A percentile compares a stretch with the other conserved stretches of the same genome.
phyloP scores from a whole-genome alignment of 345 rosid species.

The Aquilaria yunnanensis region DNA sequence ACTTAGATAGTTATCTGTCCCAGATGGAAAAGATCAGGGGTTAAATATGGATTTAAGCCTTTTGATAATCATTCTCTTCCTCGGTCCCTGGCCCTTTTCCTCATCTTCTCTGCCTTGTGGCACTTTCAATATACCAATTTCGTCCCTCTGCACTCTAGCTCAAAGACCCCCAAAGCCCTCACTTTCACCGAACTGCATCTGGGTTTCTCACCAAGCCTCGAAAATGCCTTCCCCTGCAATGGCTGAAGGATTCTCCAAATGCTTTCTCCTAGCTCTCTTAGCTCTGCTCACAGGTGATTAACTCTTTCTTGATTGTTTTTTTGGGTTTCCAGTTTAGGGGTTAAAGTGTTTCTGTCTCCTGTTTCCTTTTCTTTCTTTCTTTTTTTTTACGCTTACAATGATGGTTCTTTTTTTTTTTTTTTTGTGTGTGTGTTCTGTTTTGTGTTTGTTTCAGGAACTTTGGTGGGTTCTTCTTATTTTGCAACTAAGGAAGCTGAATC shows the following conservation, averaged over 20 bases:
- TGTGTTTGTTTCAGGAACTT: conserved; percentile 21
- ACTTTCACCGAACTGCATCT: conserved; percentile 5
- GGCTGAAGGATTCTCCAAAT: conserved; percentile 32
- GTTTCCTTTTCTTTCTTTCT: background rate
- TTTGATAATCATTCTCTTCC: conserved; percentile 19
- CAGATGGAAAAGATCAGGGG: too few species aligned
- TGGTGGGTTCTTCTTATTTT: conserved; percentile 26
- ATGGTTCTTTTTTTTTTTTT: background rate
- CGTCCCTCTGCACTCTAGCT: conserved; percentile 18
- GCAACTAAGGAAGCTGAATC: conserved; percentile 14
- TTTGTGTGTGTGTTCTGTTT: background rate
- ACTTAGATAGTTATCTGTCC: too few species aligned
- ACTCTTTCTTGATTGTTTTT: background rate
- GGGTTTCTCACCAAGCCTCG: conserved; percentile 23
- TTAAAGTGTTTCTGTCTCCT: background rate
- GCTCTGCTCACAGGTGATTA: conserved; percentile 34
- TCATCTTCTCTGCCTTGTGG: conserved; percentile 12
- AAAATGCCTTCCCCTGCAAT: conserved; percentile 22
- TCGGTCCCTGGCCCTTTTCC: conserved; percentile 22
- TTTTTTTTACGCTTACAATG: background rate
- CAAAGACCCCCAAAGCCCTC: conserved; percentile 9
- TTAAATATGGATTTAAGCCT: too few species aligned
- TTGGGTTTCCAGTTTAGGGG: background rate
- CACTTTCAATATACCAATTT: conserved; percentile 18
- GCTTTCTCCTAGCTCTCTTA: conserved; percentile 30